Evolutionary conservation across 2,329 filamentous ascomycete species (phyloP).

Genomic region (Eutypa lata): DNA sequence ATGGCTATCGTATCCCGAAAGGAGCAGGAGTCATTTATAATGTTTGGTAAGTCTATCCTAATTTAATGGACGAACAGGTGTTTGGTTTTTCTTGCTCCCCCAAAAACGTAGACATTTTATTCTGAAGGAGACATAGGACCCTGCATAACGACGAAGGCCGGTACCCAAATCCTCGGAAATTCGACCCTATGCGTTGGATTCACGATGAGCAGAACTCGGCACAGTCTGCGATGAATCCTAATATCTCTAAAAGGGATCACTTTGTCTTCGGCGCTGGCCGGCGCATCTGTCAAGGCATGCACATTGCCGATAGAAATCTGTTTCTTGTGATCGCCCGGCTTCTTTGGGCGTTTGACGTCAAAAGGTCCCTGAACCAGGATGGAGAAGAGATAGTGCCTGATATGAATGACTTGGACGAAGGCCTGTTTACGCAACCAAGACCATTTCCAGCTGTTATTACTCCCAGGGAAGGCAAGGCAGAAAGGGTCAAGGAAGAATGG

Average conservation of each 20-base stretch:
- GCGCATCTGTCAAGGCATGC: constrained; percentile 43
- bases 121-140: constrained; percentile 20
- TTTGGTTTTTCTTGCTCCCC: too few relatives aligned
- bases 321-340: constrained; percentile 34
- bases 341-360: constrained; percentile 42
- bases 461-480: neutral
- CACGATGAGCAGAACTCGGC: constrained; percentile 13
- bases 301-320: constrained; percentile 24
- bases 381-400: neutral
- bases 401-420: neutral
- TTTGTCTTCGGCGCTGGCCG: constrained; percentile 14
- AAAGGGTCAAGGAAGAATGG: neutral
- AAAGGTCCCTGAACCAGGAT: constrained; percentile 8
- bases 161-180: constrained; percentile 33
- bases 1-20: neutral
- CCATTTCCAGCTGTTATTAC: neutral
- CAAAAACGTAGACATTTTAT: too few relatives aligned
- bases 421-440: neutral
- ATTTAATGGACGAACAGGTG: too few relatives aligned
- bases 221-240: constrained; percentile 25
- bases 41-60: neutral
- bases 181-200: constrained; percentile 31
- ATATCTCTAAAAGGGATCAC: constrained; percentile 13
- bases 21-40: neutral
- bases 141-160: constrained; percentile 40